Conservation (phyloP, 495 filamentous ascomycete genomes). For the Penicillium lividum region DNA sequence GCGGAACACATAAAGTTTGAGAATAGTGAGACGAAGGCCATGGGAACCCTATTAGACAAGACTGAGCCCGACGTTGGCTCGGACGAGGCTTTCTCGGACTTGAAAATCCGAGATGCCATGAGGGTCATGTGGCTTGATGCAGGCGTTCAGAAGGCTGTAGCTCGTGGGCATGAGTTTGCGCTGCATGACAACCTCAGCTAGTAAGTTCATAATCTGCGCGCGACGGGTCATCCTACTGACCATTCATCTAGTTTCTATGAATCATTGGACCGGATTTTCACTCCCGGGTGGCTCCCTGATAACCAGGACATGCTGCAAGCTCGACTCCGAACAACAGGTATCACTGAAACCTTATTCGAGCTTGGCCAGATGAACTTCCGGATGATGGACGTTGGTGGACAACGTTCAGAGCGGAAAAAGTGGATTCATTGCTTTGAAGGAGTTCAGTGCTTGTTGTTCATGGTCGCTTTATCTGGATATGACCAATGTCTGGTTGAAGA, state of each 20-base stretch:
- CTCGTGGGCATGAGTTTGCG: conserved; percentile 92
- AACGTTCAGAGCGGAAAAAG: conserved; percentile 97
- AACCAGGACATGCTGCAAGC: conserved; percentile 96
- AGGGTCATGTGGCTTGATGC: conserved; percentile 79
- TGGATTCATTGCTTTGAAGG: conserved; percentile 99
- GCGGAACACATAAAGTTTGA: conserved; percentile 77
- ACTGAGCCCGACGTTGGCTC: conserved; percentile 73
- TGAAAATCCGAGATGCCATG: conserved; percentile 72
- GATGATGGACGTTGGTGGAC: conserved; percentile 99
- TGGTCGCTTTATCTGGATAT: conserved; percentile 95
- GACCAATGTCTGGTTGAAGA: conserved; percentile 97
- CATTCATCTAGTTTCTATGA: conserved; percentile 73
- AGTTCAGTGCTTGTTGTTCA: conserved; percentile 88
- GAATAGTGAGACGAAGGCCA: conserved; percentile 60
- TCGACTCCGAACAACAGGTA: conserved; percentile 89
- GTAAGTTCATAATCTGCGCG: conserved; percentile 56
- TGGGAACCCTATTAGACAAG: conserved; percentile 38
- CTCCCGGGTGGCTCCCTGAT: conserved; percentile 85
- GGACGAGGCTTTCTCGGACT: conserved; percentile 67
- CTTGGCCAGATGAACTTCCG: conserved; percentile 92
- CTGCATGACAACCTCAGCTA: conserved; percentile 94
- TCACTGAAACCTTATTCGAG: conserved; percentile 96
- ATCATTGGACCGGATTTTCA: conserved; percentile 85
- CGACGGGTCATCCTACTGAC: conserved; percentile 1
- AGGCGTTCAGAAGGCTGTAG: conserved; percentile 82